A percentile compares a stretch with the other conserved stretches of the same genome.
Evolutionary conservation across 371 early-diverging fungal species (phyloP).

Genomic region (Mucor plumbeus): DNA sequence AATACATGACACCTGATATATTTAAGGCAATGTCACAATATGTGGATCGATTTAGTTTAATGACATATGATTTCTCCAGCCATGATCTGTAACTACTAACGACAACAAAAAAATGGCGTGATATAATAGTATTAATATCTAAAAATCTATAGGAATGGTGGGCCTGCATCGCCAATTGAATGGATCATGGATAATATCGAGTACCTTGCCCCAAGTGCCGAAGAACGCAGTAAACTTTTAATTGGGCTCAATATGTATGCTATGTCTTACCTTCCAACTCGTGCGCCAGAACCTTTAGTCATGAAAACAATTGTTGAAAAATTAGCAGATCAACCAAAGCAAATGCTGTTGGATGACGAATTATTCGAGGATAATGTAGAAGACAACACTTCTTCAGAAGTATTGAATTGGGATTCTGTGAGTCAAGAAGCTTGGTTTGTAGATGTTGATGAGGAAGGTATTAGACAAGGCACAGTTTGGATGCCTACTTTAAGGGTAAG

Average conservation of each 20-base stretch:
- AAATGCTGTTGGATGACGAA: conserved; percentile 12
- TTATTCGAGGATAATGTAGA: conserved; percentile 23
- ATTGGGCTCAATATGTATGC: conserved; percentile 66
- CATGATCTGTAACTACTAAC: conserved; percentile 37
- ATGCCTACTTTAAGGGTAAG: conserved; percentile 55
- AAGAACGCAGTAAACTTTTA: conserved; percentile 52
- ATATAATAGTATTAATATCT: not conserved
- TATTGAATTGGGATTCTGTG: conserved; percentile 51
- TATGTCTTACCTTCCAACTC: conserved; percentile 42
- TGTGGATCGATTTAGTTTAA: conserved; percentile 63
- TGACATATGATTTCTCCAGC: conserved; percentile 69
- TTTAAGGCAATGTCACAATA: conserved; percentile 42
- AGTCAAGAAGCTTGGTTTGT: conserved; percentile 52
- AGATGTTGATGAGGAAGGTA: conserved; percentile 43
- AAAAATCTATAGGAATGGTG: conserved; percentile 38
- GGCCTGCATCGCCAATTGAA: conserved; percentile 59
- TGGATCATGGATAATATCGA: conserved; percentile 66
- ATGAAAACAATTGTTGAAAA: conserved; percentile 43
- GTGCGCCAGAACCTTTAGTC: conserved; percentile 39
- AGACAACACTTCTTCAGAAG: conserved; percentile 10
- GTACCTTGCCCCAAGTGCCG: conserved; percentile 32
- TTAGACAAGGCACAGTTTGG: conserved; percentile 51
- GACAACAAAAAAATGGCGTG: not conserved
- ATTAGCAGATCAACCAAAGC: conserved; percentile 25
- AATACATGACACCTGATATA: conserved; percentile 38